phyloP scores from a whole-genome alignment of 1,139 yeast genomes.

The Geotrichum restrictum region DNA sequence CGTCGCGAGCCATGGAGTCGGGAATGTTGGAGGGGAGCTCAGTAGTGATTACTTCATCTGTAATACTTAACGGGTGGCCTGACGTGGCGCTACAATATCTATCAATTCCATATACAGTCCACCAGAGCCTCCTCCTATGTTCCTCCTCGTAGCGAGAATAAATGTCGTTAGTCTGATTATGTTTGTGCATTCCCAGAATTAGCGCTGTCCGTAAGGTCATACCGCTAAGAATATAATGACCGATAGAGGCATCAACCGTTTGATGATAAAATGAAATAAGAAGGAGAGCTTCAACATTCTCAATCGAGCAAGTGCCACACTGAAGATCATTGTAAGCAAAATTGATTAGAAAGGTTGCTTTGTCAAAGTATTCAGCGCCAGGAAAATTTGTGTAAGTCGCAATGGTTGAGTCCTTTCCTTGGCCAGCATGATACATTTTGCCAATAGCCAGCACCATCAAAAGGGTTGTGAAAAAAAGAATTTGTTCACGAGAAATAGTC shows the following conservation, averaged over 20 bases:
- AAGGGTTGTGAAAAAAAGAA: slow-evolving; percentile 53
- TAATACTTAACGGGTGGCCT: slow-evolving; percentile 72
- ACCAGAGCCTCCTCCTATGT: slow-evolving; percentile 79
- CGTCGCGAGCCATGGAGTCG: slow-evolving; percentile 29
- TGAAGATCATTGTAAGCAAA: slow-evolving; percentile 28
- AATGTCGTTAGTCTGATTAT: slow-evolving; percentile 33
- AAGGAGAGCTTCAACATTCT: slow-evolving; percentile 68
- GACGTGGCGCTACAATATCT: slow-evolving; percentile 82
- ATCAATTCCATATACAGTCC: slow-evolving; percentile 90
- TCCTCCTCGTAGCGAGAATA: slow-evolving; percentile 40
- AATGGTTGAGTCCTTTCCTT: background rate
- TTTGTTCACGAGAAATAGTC: background rate
- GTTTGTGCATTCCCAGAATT: slow-evolving; percentile 71
- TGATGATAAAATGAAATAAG: slow-evolving; percentile 77
- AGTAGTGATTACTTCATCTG: slow-evolving; percentile 75
- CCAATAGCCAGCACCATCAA: slow-evolving; percentile 75
- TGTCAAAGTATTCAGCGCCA: slow-evolving; percentile 25
- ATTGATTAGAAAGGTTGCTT: slow-evolving; percentile 25
- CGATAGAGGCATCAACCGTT: slow-evolving; percentile 80
- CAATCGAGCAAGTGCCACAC: slow-evolving; percentile 23
- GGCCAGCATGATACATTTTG: slow-evolving; percentile 55
- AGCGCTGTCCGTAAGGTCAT: slow-evolving; percentile 71
- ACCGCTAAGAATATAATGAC: slow-evolving; percentile 78
- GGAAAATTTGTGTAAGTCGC: slow-evolving; percentile 20
- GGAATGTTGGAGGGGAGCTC: slow-evolving; percentile 48